phyloP scores from a whole-genome alignment of 2,329 filamentous ascomycete genomes.

The Verticillium klebahnii region DNA sequence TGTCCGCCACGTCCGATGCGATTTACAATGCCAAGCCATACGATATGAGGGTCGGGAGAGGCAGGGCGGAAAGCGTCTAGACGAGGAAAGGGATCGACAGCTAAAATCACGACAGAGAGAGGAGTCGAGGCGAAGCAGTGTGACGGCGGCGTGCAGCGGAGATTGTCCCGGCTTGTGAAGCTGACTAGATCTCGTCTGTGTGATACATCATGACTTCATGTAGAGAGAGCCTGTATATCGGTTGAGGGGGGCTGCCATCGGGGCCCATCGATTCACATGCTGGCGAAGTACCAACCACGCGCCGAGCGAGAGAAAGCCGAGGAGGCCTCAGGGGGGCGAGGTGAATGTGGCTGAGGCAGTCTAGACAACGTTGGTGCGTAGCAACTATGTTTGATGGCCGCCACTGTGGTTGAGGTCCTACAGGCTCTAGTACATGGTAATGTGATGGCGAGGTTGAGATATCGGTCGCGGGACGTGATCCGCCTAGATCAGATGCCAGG shows the following conservation, averaged over 20 bases:
- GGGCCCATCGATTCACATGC: not conserved
- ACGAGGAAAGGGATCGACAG: not conserved
- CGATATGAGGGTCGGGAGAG: not conserved
- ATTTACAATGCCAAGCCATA: not conserved
- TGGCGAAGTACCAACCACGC: not conserved
- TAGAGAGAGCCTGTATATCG: not conserved
- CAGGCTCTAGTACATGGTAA: not conserved
- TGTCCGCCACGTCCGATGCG: not conserved
- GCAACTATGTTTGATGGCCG: not conserved
- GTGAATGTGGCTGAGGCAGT: not conserved
- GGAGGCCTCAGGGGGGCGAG: not conserved
- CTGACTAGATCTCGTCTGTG: not conserved
- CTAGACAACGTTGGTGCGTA: not conserved
- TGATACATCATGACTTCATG: not conserved
- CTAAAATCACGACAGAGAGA: not conserved
- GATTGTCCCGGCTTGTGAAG: not conserved
- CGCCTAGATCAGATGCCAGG: not conserved
- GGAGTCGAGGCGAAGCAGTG: not conserved
- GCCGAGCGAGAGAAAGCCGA: not conserved
- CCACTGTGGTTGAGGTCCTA: not conserved
- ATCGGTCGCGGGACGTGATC: not conserved
- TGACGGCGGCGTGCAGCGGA: not conserved
- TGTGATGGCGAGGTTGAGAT: not conserved
- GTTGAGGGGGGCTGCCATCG: not conserved
- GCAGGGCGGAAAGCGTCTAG: not conserved